phyloP scores from a whole-genome alignment of 306 rosid species.

The Begonia peltatifolia region DNA sequence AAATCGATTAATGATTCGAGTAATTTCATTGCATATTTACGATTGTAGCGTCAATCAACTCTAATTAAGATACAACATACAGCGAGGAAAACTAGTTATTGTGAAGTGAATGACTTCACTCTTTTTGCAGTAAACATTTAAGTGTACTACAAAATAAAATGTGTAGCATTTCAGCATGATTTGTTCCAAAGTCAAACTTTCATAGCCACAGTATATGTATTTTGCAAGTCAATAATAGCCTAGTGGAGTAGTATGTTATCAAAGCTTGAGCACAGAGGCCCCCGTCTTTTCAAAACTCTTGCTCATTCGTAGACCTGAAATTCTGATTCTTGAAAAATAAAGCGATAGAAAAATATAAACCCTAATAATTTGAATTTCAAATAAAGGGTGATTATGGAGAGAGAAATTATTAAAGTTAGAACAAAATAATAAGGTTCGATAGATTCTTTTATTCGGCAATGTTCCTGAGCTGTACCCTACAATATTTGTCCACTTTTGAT shows the following conservation, averaged over 20 bases:
- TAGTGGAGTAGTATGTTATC: neutral
- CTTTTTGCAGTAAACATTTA: too few species aligned
- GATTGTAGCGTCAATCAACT: neutral
- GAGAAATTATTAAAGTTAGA: neutral
- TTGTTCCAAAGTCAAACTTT: too few species aligned
- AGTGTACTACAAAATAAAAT: too few species aligned
- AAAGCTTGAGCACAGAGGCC: neutral
- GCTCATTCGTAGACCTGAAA: too few species aligned
- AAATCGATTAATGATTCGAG: neutral
- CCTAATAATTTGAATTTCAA: neutral
- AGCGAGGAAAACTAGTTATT: too few species aligned
- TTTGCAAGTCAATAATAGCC: too few species aligned
- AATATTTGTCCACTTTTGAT: neutral
- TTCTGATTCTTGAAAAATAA: too few species aligned
- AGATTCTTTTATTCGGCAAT: neutral
- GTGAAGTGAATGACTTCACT: neutral
- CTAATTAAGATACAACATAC: neutral
- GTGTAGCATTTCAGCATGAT: too few species aligned
- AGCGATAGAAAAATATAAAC: neutral
- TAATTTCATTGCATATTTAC: neutral
- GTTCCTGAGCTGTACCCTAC: neutral
- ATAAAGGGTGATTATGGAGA: neutral
- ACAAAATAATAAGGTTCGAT: neutral
- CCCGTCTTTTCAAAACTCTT: neutral
- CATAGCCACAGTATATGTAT: too few species aligned